A percentile compares a stretch with the other conserved stretches of the same genome.
Evolutionary conservation across 192 early-diverging fungal genomes (phyloP).

Genomic region (Podila verticillata): DNA sequence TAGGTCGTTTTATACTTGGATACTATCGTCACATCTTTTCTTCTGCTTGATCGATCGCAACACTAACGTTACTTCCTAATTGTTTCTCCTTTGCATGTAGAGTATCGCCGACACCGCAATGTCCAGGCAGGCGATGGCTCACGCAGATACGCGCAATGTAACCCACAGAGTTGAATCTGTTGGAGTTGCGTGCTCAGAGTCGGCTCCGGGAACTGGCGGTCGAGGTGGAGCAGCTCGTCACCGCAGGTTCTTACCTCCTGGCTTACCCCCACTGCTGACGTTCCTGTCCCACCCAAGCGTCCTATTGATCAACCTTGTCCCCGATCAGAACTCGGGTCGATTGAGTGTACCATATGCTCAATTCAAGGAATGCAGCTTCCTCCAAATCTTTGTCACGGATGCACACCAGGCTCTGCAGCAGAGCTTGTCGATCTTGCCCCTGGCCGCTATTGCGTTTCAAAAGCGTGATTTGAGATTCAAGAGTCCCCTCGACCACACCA

Average conservation of each 20-base stretch:
- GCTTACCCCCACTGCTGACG: conserved; percentile 4
- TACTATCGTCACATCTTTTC: no score
- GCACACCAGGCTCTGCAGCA: conserved; percentile 13
- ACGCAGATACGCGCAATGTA: background rate
- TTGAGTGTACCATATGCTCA: conserved; percentile 7
- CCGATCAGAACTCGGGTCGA: conserved; percentile 10
- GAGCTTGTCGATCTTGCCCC: background rate
- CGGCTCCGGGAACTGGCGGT: no score
- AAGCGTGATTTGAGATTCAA: conserved; percentile 35
- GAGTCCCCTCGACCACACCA: conserved; percentile 13
- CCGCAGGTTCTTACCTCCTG: conserved; percentile 15
- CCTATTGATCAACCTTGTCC: conserved; percentile 15
- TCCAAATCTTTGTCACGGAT: conserved; percentile 36
- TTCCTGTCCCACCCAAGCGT: conserved; percentile 27
- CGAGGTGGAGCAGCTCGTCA: conserved; percentile 23
- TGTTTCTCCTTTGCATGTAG: background rate
- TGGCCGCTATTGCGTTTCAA: background rate
- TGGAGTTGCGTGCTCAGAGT: background rate
- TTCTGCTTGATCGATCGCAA: background rate
- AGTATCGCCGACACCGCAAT: conserved; percentile 27
- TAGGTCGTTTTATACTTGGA: no score
- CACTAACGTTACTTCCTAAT: background rate
- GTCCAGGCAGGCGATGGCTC: conserved; percentile 12
- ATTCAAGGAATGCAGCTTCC: conserved; percentile 10
- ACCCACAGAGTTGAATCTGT: background rate